Conservation (phyloP, 2,329 filamentous ascomycete species). For the Aotearoamyces nothofagi region DNA sequence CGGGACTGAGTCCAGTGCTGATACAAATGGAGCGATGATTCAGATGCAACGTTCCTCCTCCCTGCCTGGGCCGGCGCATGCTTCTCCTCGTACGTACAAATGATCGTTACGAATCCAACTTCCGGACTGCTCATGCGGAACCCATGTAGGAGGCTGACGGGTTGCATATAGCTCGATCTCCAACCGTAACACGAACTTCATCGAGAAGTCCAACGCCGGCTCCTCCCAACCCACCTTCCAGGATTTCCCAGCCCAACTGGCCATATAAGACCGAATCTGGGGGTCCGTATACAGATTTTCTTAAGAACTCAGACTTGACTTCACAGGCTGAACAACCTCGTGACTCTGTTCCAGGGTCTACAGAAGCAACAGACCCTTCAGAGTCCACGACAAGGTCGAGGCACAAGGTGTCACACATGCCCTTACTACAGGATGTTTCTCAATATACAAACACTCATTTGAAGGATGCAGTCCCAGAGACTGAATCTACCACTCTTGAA, state of each 20-base stretch:
- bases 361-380: not conserved
- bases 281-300: conserved; percentile 25
- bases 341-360: not conserved
- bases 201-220: conserved; percentile 41
- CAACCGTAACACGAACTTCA: conserved; percentile 31
- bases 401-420: conserved; percentile 15
- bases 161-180: conserved; percentile 29
- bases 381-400: conserved; percentile 9
- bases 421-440: conserved; percentile 51
- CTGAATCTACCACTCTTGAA: conserved; percentile 54
- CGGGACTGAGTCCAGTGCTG: conserved; percentile 4
- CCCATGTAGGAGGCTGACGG: no score
- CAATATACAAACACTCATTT: conserved; percentile 48
- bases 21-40: conserved; percentile 20
- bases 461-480: conserved; percentile 32
- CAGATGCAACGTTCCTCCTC: conserved; percentile 21
- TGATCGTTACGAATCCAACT: no score
- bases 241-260: conserved; percentile 30
- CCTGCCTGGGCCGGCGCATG: conserved; percentile 19
- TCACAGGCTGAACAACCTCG: not conserved
- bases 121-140: no score
- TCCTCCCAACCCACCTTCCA: conserved; percentile 21
- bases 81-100: conserved; percentile 20
- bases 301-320: not conserved
- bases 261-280: conserved; percentile 24